Evolutionary conservation across 495 filamentous ascomycete genomes (phyloP).

Genomic region (Hyaloscypha bicolor): DNA sequence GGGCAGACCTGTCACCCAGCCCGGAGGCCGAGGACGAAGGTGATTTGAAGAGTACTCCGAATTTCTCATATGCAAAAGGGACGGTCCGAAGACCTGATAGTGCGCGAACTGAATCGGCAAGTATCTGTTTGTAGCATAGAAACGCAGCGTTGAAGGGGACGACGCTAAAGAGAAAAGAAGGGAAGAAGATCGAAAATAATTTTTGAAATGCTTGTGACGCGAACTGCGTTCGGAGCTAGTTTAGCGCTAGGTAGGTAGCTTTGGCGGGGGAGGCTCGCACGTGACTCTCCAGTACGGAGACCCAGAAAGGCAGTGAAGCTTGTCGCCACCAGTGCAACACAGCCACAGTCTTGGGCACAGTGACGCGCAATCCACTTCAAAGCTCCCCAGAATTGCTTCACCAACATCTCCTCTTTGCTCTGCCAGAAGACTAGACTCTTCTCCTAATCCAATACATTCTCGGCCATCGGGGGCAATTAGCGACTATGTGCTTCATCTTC

Average conservation of each 20-base stretch:
- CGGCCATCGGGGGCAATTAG: neutral
- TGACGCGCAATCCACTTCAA: slow-evolving; percentile 14
- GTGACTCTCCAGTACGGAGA: neutral
- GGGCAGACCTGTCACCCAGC: slow-evolving; percentile 63
- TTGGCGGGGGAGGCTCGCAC: neutral
- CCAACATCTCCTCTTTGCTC: neutral
- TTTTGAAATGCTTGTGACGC: neutral
- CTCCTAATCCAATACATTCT: neutral
- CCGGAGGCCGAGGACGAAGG: slow-evolving; percentile 44
- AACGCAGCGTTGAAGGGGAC: slow-evolving; percentile 98
- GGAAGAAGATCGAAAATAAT: slow-evolving; percentile 29
- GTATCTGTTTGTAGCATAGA: slow-evolving; percentile 97
- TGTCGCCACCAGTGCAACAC: neutral
- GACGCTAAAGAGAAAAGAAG: slow-evolving; percentile 64
- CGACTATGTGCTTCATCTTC: slow-evolving; percentile 56
- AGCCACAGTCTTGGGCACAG: neutral
- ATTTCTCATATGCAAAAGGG: slow-evolving; percentile 95
- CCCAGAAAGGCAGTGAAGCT: neutral
- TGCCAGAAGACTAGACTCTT: neutral
- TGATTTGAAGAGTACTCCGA: slow-evolving; percentile 96
- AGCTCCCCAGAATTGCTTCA: neutral
- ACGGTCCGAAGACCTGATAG: slow-evolving; percentile 40
- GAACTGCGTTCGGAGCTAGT: neutral
- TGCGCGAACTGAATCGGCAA: slow-evolving; percentile 23
- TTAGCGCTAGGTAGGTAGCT: neutral